phyloP scores from a whole-genome alignment of 2,329 filamentous ascomycete genomes.

The Albophoma yamanashiensis region DNA sequence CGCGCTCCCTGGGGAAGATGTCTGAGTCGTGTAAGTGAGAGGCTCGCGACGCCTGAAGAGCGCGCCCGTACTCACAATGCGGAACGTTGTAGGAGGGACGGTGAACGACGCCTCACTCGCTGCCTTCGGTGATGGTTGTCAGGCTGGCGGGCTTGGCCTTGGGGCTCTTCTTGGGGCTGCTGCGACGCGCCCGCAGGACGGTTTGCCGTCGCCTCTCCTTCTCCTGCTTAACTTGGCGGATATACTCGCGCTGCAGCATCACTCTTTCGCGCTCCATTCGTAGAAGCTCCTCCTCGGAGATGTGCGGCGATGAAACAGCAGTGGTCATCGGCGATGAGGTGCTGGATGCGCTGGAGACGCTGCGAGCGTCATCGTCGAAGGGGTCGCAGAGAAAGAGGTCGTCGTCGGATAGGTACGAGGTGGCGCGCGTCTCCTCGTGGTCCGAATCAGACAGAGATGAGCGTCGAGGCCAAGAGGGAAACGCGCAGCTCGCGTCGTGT shows the following conservation, averaged over 20 bases:
- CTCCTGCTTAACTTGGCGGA: slow-evolving; percentile 39
- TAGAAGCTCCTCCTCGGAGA: slow-evolving; percentile 36
- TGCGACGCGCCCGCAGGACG: slow-evolving; percentile 19
- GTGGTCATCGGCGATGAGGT: slow-evolving; percentile 21
- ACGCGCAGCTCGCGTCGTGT: slow-evolving; percentile 39
- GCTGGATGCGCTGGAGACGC: slow-evolving; percentile 34
- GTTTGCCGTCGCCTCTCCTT: slow-evolving; percentile 41
- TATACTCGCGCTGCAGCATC: slow-evolving; percentile 39
- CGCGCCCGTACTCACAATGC: background rate
- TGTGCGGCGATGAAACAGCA: slow-evolving; percentile 20
- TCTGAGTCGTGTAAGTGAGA: background rate
- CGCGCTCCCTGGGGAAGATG: background rate
- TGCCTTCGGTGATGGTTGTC: slow-evolving; percentile 42
- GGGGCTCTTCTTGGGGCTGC: slow-evolving; percentile 37
- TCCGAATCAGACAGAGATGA: slow-evolving; percentile 36
- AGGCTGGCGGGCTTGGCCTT: slow-evolving; percentile 39
- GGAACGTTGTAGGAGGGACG: background rate
- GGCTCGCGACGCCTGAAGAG: background rate
- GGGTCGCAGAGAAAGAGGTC: slow-evolving; percentile 45
- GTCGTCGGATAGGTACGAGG: slow-evolving; percentile 52
- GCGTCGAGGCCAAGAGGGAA: slow-evolving; percentile 48
- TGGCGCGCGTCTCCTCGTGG: slow-evolving; percentile 32
- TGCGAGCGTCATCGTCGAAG: slow-evolving; percentile 39
- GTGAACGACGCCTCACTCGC: slow-evolving; percentile 5
- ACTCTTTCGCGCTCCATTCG: slow-evolving; percentile 39